A percentile compares a stretch with the other conserved stretches of the same genome.
Conservation (phyloP, 495 filamentous ascomycete species). For the Aspergillus sclerotiicarbonarius region DNA sequence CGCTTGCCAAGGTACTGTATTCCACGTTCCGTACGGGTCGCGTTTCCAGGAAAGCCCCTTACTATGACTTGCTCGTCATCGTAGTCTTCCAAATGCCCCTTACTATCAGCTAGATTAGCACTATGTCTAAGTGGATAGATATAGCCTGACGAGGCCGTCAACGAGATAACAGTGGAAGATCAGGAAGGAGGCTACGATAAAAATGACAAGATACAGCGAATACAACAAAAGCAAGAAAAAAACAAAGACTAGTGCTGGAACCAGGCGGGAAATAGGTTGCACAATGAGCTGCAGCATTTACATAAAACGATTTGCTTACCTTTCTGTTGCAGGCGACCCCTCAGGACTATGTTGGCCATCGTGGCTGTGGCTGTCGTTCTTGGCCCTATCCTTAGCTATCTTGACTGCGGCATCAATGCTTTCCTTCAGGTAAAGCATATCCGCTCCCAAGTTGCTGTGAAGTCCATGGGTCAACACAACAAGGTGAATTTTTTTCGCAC, state of each 20-base stretch:
- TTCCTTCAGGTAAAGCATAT: constrained; percentile 97
- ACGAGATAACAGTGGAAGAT: too few species aligned
- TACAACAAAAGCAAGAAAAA: too few species aligned
- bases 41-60: constrained; percentile 86
- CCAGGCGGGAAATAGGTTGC: too few species aligned
- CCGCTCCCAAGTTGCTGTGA: constrained; percentile 93
- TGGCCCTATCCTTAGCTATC: constrained; percentile 62
- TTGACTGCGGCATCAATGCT: constrained; percentile 83
- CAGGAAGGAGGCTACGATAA: too few species aligned
- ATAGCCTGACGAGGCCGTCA: not conserved
- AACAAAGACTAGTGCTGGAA: too few species aligned
- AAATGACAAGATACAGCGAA: too few species aligned
- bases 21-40: constrained; percentile 83
- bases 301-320: constrained; percentile 8
- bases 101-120: not conserved
- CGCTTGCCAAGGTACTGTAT: constrained; percentile 97
- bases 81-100: constrained; percentile 29
- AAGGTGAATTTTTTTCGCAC: constrained; percentile 74
- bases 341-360: not conserved
- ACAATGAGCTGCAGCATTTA: not conserved
- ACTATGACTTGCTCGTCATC: constrained; percentile 92
- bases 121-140: too few species aligned
- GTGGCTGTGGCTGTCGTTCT: constrained; percentile 6
- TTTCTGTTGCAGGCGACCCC: not conserved
- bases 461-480: constrained; percentile 92